Percentiles rank a stretch among this genome's conserved stretches.
Evolutionary conservation across 2,329 filamentous ascomycete genomes (phyloP).

Genomic region (Colletotrichum horii): DNA sequence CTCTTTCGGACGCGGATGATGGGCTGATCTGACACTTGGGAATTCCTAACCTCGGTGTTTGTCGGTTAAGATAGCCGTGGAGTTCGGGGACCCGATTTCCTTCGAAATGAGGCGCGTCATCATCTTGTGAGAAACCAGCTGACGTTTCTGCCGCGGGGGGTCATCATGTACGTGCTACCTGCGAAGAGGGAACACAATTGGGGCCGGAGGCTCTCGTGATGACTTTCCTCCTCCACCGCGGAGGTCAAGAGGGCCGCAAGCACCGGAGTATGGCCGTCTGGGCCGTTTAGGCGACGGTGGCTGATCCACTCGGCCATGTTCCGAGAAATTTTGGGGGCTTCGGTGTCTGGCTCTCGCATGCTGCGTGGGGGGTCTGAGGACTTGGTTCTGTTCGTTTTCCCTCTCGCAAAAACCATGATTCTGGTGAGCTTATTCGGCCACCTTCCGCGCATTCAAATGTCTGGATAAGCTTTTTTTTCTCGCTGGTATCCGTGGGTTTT

Average conservation of each 20-base stretch:
- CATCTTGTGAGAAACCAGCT: not conserved
- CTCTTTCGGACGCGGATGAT: not conserved
- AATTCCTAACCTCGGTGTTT: not conserved
- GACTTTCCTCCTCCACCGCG: not conserved
- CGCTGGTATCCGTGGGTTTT: not conserved
- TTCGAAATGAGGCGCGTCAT: not conserved
- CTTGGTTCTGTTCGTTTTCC: not conserved
- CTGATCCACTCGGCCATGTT: constrained; percentile 15
- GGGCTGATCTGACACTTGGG: not conserved
- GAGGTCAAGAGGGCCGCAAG: not conserved
- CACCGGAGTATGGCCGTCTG: not conserved
- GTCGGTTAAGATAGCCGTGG: not conserved
- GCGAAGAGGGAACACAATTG: not conserved
- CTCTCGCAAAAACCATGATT: not conserved
- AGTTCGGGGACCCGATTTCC: not conserved
- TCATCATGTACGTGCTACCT: not conserved
- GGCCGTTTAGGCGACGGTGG: not conserved
- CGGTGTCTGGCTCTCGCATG: not conserved
- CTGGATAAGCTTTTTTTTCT: not conserved
- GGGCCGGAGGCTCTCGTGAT: not conserved
- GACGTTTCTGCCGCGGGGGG: not conserved
- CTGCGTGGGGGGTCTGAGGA: not conserved
- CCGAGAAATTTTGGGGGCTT: not conserved
- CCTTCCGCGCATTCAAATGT: not conserved
- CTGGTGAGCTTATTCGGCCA: not conserved